phyloP scores from a whole-genome alignment of 768 basidiomycete genomes.

The Psilocybe sp. region DNA sequence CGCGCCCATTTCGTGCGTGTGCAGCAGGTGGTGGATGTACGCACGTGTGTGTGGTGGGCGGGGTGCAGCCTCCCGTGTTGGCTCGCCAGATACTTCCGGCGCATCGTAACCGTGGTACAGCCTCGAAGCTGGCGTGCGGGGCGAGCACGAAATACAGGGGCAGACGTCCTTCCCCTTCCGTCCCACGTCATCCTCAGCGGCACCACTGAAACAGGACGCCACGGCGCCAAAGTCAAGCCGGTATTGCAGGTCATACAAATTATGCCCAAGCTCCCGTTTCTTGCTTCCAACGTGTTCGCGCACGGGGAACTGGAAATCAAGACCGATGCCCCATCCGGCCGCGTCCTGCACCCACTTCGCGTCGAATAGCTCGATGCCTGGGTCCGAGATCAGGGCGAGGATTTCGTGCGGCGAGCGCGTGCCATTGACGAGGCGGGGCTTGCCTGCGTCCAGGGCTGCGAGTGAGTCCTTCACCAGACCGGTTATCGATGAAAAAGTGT shows the following conservation, averaged over 20 bases:
- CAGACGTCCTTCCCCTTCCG: constrained; percentile 30
- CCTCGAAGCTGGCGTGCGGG: constrained; percentile 32
- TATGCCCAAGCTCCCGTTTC: constrained; percentile 60
- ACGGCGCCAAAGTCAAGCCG: constrained; percentile 59
- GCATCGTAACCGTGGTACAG: constrained; percentile 45
- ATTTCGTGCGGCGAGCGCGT: constrained; percentile 71
- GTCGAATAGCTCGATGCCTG: constrained; percentile 79
- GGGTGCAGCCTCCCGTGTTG: constrained; percentile 5
- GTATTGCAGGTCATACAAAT: constrained; percentile 62
- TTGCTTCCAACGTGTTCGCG: constrained; percentile 4
- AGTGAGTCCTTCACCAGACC: constrained; percentile 63
- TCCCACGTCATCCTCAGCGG: background rate
- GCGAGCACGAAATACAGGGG: constrained; percentile 56
- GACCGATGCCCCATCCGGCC: constrained; percentile 66
- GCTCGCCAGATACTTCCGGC: constrained; percentile 14
- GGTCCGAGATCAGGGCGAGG: constrained; percentile 55
- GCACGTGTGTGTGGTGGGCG: constrained; percentile 46
- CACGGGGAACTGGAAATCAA: constrained; percentile 77
- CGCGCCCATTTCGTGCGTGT: constrained; percentile 89
- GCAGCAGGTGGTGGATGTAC: constrained; percentile 81
- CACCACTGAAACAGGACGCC: constrained; percentile 36
- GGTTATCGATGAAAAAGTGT: constrained; percentile 18
- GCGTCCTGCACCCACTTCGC: constrained; percentile 67
- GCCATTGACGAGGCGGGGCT: constrained; percentile 63
- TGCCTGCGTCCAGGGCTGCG: constrained; percentile 42